phyloP scores from a whole-genome alignment of 805 yeast species.

The Saturnispora dispora region DNA sequence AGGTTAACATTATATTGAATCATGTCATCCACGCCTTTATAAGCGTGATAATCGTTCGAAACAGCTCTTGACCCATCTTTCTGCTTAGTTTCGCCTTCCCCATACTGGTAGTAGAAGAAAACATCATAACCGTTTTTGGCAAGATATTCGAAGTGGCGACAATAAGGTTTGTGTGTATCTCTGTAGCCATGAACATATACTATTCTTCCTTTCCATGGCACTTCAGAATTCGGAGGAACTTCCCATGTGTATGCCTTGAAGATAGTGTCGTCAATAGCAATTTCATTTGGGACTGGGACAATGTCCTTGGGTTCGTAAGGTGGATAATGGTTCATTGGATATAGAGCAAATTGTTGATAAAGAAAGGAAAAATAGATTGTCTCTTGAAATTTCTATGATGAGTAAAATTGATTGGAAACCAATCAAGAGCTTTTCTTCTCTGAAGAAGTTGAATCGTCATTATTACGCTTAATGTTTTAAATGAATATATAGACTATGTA shows the following conservation, averaged over 20 bases:
- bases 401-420: background rate
- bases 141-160: constrained; percentile 45
- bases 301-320: constrained; percentile 11
- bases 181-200: constrained; percentile 65
- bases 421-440: background rate
- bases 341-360: background rate
- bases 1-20: constrained; percentile 36
- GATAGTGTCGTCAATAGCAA: constrained; percentile 16
- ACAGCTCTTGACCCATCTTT: constrained; percentile 41
- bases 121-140: constrained; percentile 49
- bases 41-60: constrained; percentile 48
- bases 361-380: background rate
- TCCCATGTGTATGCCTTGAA: constrained; percentile 19
- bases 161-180: constrained; percentile 44
- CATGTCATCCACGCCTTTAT: constrained; percentile 53
- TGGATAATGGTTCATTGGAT: constrained; percentile 2
- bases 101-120: constrained; percentile 67
- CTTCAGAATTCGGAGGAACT: constrained; percentile 5
- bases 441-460: background rate
- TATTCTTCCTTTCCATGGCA: constrained; percentile 40
- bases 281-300: constrained; percentile 2
- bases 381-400: background rate
- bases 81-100: constrained; percentile 58
- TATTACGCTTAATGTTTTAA: background rate
- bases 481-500: background rate